A percentile compares a stretch with the other conserved stretches of the same genome.
phyloP scores from a whole-genome alignment of 352 stramenopile genomes.

The Pythium apleroticum region DNA sequence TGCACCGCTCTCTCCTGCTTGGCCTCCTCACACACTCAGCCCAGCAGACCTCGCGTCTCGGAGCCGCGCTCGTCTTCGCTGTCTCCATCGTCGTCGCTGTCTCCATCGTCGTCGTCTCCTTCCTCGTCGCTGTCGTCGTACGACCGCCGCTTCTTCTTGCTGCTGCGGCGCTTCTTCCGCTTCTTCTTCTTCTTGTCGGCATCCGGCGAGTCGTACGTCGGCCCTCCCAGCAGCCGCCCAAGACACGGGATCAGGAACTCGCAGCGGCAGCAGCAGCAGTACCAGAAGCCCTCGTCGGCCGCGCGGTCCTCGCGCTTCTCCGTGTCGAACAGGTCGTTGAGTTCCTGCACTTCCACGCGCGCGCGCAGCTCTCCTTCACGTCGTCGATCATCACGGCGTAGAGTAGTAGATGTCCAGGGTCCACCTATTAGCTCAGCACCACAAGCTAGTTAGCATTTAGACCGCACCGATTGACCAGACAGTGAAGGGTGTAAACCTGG shows the following conservation, averaged over 20 bases:
- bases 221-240: constrained; percentile 56
- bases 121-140: constrained; percentile 43
- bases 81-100: constrained; percentile 18
- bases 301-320: constrained; percentile 26
- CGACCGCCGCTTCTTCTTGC: constrained; percentile 28
- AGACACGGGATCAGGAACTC: constrained; percentile 76
- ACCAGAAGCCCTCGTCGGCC: constrained; percentile 51
- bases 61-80: constrained; percentile 33
- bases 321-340: constrained; percentile 58
- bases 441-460: not conserved
- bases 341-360: constrained; percentile 55
- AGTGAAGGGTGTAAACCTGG: too few relatives aligned
- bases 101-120: constrained; percentile 24
- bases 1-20: not conserved
- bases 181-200: constrained; percentile 42
- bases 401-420: constrained; percentile 84
- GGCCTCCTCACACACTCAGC: constrained; percentile 22
- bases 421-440: constrained; percentile 30
- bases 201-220: constrained; percentile 55
- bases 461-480: not conserved
- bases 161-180: constrained; percentile 27
- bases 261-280: constrained; percentile 73
- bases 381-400: constrained; percentile 76
- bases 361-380: constrained; percentile 62
- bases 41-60: constrained; percentile 54